Base-by-base conservation (phyloP, 768 basidiomycete genomes). In the Lepiota subincarnata region DNA sequence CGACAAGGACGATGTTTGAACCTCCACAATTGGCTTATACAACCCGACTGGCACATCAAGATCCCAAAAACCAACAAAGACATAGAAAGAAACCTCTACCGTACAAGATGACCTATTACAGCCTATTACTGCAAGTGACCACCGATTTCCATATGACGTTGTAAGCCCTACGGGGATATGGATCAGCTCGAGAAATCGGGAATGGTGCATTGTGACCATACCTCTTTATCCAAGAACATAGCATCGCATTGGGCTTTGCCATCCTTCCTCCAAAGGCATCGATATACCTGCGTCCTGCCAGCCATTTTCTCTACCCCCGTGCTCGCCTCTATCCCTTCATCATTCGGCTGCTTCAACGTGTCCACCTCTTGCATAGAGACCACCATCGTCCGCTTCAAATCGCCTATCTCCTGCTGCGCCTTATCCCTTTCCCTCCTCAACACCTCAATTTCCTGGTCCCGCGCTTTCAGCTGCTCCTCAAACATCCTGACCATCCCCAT, bases 241-340 rank as follows among this genome's bases (percentile, higher is more conserved):
- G 65, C 67, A 6, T 62, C 62, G 52, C 75, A 78, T 6, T 62
- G 53, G 10, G 59, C 57, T 10, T 59, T 58, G 18, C 45, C 59
- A 35, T 62, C 63, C n/a, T 58, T 51, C 50, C 71, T 67, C 77
- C 78, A 81, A 49, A 68, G 58, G 63, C 79, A 81, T 19, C 68
- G 66, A 57, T 72, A 75, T 11, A 77, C 73, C 58, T 69, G 46
- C 10, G 67, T 68, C 18, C 69, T 65, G 8, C 52, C 62, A 28
- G 55, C 56, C 6, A 49, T 51, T 20, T 44, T 55, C 55, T 26
- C 50, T 48, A 51, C 45, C 54, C 19, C 20, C 52, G 52, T 57
- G 55, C 3, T 55, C 55, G 31, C 67, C 19, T 59, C 61, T 20
- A 60, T 50, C 4, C 63, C 53, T 43, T 69, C 63, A 19, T 58